Conservation (phyloP, 75 land plant species). For the Sequoiadendron giganteum region DNA sequence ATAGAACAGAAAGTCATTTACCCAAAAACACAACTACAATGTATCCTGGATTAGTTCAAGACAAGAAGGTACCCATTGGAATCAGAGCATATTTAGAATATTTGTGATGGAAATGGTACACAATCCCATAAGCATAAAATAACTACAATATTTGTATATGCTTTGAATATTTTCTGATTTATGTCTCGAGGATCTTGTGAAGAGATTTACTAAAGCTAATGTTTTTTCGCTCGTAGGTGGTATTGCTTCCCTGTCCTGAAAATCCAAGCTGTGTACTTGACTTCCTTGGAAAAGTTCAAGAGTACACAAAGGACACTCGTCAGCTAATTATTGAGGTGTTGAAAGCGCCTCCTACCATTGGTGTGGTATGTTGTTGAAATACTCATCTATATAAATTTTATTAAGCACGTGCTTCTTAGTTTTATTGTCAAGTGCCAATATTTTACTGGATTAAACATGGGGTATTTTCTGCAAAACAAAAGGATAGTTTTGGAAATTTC, state of each 20-base stretch:
- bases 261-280: background rate
- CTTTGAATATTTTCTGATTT: background rate
- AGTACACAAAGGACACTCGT: constrained; percentile 1
- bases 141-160: background rate
- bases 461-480: background rate
- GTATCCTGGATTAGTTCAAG: background rate
- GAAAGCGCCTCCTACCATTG: constrained; percentile 30
- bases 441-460: background rate
- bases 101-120: background rate
- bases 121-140: background rate
- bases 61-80: background rate
- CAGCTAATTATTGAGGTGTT: constrained; percentile 18
- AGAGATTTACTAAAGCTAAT: background rate
- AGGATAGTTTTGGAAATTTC: background rate
- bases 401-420: background rate
- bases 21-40: too few species aligned
- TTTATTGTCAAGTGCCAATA: background rate
- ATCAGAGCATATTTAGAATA: background rate
- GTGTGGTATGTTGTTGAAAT: constrained; percentile 20
- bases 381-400: background rate
- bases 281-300: background rate
- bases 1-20: background rate
- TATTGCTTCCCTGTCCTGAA: background rate
- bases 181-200: background rate
- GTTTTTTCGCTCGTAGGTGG: background rate